These are phyloP conservation scores for Podila clonocystis DNA, from an alignment of 192 early-diverging fungal genomes.

Conservation along the genomic window DNA sequence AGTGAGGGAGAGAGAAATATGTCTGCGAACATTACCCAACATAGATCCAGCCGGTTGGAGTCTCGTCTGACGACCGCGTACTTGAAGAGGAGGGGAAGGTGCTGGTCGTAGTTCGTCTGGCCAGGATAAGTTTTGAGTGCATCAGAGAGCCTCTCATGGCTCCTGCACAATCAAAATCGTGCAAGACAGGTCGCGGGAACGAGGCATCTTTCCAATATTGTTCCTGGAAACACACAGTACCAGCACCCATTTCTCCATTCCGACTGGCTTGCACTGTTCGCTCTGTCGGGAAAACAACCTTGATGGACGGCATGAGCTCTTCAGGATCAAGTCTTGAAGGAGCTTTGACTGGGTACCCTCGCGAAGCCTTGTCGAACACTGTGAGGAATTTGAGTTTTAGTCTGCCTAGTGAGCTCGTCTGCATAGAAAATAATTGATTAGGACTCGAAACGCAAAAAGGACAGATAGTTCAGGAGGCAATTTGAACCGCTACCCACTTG, in stretches of 20 bases:
- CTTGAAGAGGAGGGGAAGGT: background rate
- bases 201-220: conserved; percentile 15
- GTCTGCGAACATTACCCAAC: conserved; percentile 19
- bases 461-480: background rate
- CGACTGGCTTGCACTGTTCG: conserved; percentile 46
- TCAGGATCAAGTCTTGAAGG: conserved; percentile 8
- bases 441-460: background rate
- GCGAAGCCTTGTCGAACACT: conserved; percentile 54
- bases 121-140: conserved; percentile 23
- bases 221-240: conserved; percentile 19
- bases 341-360: conserved; percentile 30
- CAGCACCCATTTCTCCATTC: conserved; percentile 37
- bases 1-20: background rate
- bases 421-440: background rate
- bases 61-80: background rate
- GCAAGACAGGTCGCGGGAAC: conserved; percentile 28
- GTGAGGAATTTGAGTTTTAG: conserved; percentile 44
- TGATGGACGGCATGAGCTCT: conserved; percentile 30
- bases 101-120: background rate
- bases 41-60: conserved; percentile 39
- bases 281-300: conserved; percentile 55
- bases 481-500: conserved; percentile 37
- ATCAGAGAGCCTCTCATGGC: conserved; percentile 20
- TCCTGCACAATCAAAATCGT: conserved; percentile 37
- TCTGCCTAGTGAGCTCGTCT: conserved; percentile 61